Conservation (phyloP, 805 yeast genomes). For the Suhomyces sp. region DNA sequence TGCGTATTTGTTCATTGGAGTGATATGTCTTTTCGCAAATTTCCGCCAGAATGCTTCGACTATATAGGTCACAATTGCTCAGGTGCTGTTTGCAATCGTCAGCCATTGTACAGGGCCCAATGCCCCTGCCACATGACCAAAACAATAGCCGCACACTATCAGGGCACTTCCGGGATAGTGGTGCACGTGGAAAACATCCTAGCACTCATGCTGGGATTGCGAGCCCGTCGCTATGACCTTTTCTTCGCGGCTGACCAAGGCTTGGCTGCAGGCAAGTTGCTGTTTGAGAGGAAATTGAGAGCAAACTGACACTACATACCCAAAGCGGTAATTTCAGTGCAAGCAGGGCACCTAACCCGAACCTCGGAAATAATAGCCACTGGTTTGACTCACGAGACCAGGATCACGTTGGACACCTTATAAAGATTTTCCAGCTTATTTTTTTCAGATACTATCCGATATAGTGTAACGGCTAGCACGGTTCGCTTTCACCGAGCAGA, state of each 20-base stretch:
- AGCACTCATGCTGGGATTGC: not conserved
- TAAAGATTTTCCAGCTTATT: conserved; percentile 9
- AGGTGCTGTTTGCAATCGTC: not conserved
- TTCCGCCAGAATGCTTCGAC: not conserved
- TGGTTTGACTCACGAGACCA: no score
- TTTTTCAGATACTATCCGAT: conserved; percentile 40
- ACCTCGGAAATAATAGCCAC: no score
- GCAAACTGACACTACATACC: not conserved
- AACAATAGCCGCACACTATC: not conserved
- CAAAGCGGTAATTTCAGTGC: not conserved
- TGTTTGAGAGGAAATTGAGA: not conserved
- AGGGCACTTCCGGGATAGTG: not conserved
- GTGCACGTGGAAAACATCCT: not conserved
- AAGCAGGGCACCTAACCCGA: not conserved
- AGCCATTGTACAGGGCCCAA: not conserved
- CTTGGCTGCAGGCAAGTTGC: not conserved
- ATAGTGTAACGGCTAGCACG: conserved; percentile 82
- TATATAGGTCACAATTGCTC: not conserved
- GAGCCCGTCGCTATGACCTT: not conserved
- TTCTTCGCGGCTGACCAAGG: not conserved
- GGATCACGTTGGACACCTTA: no score
- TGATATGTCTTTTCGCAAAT: not conserved
- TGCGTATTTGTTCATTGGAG: not conserved
- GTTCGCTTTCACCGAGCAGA: conserved; percentile 83
- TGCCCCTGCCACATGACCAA: not conserved